These are phyloP conservation scores for Candida arabinofermentans DNA, from an alignment of 805 yeast species.

Conservation along the genomic window DNA sequence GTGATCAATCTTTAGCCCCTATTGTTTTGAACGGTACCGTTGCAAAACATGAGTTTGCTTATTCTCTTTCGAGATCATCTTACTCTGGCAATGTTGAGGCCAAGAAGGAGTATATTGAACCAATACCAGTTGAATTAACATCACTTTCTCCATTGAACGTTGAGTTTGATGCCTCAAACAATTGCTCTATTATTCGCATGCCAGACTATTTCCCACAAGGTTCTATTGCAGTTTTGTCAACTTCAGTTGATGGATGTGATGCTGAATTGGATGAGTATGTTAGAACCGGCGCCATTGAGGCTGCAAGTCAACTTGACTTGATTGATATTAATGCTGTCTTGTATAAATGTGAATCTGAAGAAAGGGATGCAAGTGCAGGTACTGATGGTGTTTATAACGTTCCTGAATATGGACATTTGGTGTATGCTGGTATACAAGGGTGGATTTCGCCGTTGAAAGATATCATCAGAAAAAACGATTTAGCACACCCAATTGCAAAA, in stretches of 20 bases:
- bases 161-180: slow-evolving; percentile 36
- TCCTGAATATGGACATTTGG: slow-evolving; percentile 70
- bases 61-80: slow-evolving; percentile 50
- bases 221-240: slow-evolving; percentile 78
- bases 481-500: slow-evolving; percentile 79
- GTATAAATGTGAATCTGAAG: slow-evolving; percentile 83
- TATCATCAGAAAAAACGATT: slow-evolving; percentile 64
- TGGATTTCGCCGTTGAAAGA: slow-evolving; percentile 70
- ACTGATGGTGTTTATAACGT: slow-evolving; percentile 66
- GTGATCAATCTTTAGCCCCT: slow-evolving; percentile 54
- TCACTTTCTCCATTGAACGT: slow-evolving; percentile 49
- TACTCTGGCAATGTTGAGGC: slow-evolving; percentile 38
- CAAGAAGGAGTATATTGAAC: slow-evolving; percentile 42
- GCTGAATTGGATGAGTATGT: slow-evolving; percentile 58
- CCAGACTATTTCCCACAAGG: slow-evolving; percentile 80
- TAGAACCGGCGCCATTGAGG: slow-evolving; percentile 73
- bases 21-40: slow-evolving; percentile 55
- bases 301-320: slow-evolving; percentile 56
- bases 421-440: slow-evolving; percentile 91
- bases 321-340: slow-evolving; percentile 72
- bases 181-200: slow-evolving; percentile 50
- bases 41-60: slow-evolving; percentile 55
- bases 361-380: slow-evolving; percentile 74
- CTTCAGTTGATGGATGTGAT: slow-evolving; percentile 65
- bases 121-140: slow-evolving; percentile 62